These are phyloP conservation scores for Crithidia acanthocephali DNA, from an alignment of 208 protist species.

Conservation along the genomic window DNA sequence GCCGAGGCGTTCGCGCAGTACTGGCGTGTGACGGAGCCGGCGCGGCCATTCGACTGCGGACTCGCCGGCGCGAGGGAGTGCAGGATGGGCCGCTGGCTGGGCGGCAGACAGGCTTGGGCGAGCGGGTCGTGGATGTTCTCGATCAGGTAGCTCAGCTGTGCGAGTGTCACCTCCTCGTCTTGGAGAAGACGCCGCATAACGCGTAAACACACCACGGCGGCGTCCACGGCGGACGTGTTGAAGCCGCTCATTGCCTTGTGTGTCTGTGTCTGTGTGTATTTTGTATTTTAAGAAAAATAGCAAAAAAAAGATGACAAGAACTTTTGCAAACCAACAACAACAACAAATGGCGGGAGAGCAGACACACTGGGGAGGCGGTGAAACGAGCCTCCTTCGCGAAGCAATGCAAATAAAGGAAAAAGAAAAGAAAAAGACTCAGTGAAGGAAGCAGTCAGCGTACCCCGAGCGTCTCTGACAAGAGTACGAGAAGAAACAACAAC, in stretches of 20 bases:
- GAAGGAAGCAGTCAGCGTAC: too few relatives aligned
- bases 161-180: slow-evolving; percentile 51
- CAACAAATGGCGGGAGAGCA: slow-evolving; percentile 2
- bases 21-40: neutral
- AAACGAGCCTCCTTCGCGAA: too few relatives aligned
- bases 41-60: neutral
- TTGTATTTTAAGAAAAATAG: slow-evolving; percentile 7
- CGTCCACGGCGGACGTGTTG: slow-evolving; percentile 10
- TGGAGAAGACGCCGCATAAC: slow-evolving; percentile 66
- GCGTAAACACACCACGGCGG: slow-evolving; percentile 44
- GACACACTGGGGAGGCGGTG: neutral
- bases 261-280: neutral
- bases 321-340: neutral
- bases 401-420: slow-evolving; percentile 2
- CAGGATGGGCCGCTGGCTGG: slow-evolving; percentile 23
- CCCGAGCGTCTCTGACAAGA: too few relatives aligned
- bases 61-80: neutral
- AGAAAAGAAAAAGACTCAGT: slow-evolving; percentile 17
- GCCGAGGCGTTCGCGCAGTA: neutral
- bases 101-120: slow-evolving; percentile 28
- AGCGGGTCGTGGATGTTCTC: slow-evolving; percentile 57
- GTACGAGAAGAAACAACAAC: too few relatives aligned
- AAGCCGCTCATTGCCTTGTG: slow-evolving; percentile 14
- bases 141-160: slow-evolving; percentile 73
- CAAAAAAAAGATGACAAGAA: neutral